Evolutionary conservation across 2,329 filamentous ascomycete genomes (phyloP).

Genomic region (Microdochium nivale): DNA sequence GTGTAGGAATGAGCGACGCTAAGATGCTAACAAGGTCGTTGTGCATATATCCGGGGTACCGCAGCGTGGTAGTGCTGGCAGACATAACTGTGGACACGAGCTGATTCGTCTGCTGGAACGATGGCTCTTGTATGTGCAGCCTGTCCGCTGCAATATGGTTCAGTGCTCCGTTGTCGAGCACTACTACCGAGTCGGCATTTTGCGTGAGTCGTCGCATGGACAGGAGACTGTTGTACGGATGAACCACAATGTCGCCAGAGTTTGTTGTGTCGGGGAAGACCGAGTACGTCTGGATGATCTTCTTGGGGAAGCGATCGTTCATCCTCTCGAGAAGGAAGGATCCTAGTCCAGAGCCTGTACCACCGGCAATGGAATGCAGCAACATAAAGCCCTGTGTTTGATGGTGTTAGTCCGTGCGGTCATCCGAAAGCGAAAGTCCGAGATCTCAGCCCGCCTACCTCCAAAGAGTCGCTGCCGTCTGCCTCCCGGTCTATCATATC

Average conservation of each 20-base stretch:
- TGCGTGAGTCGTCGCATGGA: slow-evolving; percentile 86
- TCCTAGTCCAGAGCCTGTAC: slow-evolving; percentile 91
- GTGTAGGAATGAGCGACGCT: slow-evolving; percentile 90
- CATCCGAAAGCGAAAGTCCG: slow-evolving; percentile 10
- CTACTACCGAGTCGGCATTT: slow-evolving; percentile 95
- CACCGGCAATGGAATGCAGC: slow-evolving; percentile 93
- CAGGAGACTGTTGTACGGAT: slow-evolving; percentile 95
- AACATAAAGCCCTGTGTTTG: slow-evolving; percentile 80
- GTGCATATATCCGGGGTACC: slow-evolving; percentile 99
- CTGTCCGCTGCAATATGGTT: slow-evolving; percentile 91
- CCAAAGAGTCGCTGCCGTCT: slow-evolving; percentile 92
- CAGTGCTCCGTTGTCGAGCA: slow-evolving; percentile 90
- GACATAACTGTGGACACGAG: slow-evolving; percentile 98
- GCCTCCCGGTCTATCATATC: slow-evolving; percentile 99
- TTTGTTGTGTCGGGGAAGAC: slow-evolving; percentile 94
- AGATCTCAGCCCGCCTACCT: slow-evolving; percentile 45
- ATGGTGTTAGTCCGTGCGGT: background rate
- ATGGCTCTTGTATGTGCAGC: slow-evolving; percentile 89
- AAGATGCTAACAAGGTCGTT: slow-evolving; percentile 97
- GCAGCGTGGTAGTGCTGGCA: slow-evolving; percentile 88
- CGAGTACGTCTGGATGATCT: slow-evolving; percentile 97
- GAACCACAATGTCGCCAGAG: slow-evolving; percentile 84
- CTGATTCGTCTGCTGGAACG: slow-evolving; percentile 96
- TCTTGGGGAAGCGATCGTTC: slow-evolving; percentile 97
- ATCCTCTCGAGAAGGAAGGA: slow-evolving; percentile 91